A percentile compares a stretch with the other conserved stretches of the same genome.
Conservation (phyloP, 495 filamentous ascomycete genomes). For the Penicillium robsamsonii region DNA sequence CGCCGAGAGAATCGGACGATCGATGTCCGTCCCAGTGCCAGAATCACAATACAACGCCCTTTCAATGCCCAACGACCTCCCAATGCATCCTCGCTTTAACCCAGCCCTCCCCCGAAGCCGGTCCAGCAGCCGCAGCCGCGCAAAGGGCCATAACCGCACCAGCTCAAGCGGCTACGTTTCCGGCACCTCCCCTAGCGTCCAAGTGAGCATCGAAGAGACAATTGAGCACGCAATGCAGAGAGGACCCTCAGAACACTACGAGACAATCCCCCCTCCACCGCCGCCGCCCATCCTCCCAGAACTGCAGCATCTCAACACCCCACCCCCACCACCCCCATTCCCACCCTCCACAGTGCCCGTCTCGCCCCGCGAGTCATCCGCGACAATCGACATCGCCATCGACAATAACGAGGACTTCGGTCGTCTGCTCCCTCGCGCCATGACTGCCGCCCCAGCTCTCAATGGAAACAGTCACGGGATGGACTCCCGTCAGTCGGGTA, state of each 20-base stretch:
- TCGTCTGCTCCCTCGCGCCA: constrained; percentile 37
- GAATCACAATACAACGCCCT: constrained; percentile 48
- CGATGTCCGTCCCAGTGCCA: constrained; percentile 72
- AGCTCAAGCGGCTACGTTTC: constrained; percentile 30
- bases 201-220: constrained; percentile 65
- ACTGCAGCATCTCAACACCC: constrained; percentile 78
- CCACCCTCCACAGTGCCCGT: constrained; percentile 22
- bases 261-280: constrained; percentile 63
- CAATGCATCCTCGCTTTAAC: constrained; percentile 58
- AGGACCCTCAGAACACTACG: constrained; percentile 38
- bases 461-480: constrained; percentile 20
- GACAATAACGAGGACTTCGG: constrained; percentile 55
- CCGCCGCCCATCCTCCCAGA: constrained; percentile 71
- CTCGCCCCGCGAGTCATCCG: constrained; percentile 48
- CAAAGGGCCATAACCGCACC: constrained; percentile 40
- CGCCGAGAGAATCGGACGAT: constrained; percentile 55
- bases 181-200: constrained; percentile 34
- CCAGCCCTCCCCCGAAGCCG: constrained; percentile 51
- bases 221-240: constrained; percentile 48
- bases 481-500: constrained; percentile 15
- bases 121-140: constrained; percentile 41
- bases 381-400: constrained; percentile 72
- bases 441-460: constrained; percentile 40
- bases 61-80: constrained; percentile 44
- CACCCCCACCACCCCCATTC: constrained; percentile 56